Evolutionary conservation across 2,329 filamentous ascomycete genomes (phyloP).

Genomic region (Tolypocladium paradoxum): DNA sequence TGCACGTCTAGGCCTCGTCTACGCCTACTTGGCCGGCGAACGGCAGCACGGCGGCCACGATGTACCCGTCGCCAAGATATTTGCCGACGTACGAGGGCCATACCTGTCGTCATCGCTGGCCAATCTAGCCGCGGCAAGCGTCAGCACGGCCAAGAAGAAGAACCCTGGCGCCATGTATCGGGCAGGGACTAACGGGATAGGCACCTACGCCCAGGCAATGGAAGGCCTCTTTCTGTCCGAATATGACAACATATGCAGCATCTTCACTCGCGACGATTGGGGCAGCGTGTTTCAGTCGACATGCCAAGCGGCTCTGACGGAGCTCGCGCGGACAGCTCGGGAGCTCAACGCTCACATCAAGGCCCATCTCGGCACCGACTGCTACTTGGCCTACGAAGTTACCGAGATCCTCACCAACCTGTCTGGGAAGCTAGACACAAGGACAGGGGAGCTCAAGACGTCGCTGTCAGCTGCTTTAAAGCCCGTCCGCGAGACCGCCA

Average conservation of each 20-base stretch:
- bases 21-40: conserved; percentile 59
- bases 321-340: conserved; percentile 74
- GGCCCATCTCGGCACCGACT: conserved; percentile 76
- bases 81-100: conserved; percentile 74
- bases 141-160: conserved; percentile 74
- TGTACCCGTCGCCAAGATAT: conserved; percentile 68
- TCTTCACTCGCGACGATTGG: conserved; percentile 83
- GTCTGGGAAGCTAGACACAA: conserved; percentile 67
- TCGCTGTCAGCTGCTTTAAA: conserved; percentile 77
- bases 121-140: conserved; percentile 77
- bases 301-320: conserved; percentile 65
- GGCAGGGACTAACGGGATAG: conserved; percentile 81
- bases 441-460: conserved; percentile 76
- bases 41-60: conserved; percentile 44
- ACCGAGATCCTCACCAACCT: conserved; percentile 79
- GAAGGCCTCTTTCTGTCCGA: conserved; percentile 81
- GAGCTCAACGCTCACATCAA: conserved; percentile 89
- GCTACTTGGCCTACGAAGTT: conserved; percentile 90
- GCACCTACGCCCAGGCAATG: conserved; percentile 77
- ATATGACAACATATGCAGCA: conserved; percentile 78
- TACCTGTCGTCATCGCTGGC: conserved; percentile 76
- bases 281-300: conserved; percentile 67
- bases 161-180: conserved; percentile 75
- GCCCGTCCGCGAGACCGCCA: conserved; percentile 85
- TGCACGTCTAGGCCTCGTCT: conserved; percentile 67